Evolutionary conservation across 2,329 filamentous ascomycete species (phyloP), one percentile per base, ranked within the genome.

Genomic region (Diaporthe capsici): DNA sequence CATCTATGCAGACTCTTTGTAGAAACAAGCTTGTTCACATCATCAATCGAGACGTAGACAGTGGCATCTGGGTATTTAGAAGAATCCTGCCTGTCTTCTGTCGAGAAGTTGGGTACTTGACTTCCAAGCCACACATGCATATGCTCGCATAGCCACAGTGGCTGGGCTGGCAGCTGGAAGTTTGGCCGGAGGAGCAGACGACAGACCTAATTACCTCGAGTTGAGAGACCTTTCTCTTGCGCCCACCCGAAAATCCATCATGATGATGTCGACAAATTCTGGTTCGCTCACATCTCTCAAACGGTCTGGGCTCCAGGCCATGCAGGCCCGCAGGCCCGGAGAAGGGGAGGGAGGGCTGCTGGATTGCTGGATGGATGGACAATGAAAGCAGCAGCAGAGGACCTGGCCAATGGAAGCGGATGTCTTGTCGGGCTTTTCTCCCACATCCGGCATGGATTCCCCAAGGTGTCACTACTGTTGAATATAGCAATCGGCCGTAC

Each of bases 401-500:
- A 39, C 37, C 37, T 12, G 37, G 37, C 37, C 37, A 39, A 39
- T 39, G 37, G 37, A 39, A 39, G 37, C 31, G 13, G 22, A 22
- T 12, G 31, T 20, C n/a, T n/a, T 42, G 55, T 63, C 44, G 57
- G 71, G 58, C 12, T 39, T 55, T 28, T 44, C 58, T 39, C 39
- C 58, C 71, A 28, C 20, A 55, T 73, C 39, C 37, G 71, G 71
- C 47, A 72, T 53, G 42, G 47, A 44, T 44, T 55, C 17, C 20
- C 57, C 17, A 34, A n/a, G 44, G 34, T 51, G 22, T 55, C 42
- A 34, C 31, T 31, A 31, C n/a, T n/a, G 10, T n/a, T 15, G 42
- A 51, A 49, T 22, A 51, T 37, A 37, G 63, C 71, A 72, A 73
- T 28, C 47, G 47, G 47, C 34, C 37, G 34, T 15, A n/a, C 12